Conservation (phyloP, 2,329 filamentous ascomycete species). For the Ceratocystis lukuohia region DNA sequence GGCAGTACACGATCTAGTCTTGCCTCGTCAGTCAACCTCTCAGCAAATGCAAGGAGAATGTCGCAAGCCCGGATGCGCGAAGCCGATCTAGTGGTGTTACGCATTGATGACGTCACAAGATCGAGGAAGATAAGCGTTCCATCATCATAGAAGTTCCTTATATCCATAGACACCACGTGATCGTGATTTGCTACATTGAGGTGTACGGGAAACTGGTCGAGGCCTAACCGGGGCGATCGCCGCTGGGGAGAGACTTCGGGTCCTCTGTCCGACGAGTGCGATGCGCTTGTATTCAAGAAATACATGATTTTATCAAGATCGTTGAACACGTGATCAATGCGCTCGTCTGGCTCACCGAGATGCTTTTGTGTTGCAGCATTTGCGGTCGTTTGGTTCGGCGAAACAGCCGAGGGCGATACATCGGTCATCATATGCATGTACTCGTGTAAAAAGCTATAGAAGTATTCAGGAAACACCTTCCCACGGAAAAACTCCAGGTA, state of each 20-base stretch:
- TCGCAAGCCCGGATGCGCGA: conserved; percentile 83
- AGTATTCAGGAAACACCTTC: conserved; percentile 90
- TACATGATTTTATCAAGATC: conserved; percentile 98
- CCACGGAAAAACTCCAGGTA: conserved; percentile 85
- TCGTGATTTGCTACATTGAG: conserved; percentile 79
- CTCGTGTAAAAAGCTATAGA: conserved; percentile 93
- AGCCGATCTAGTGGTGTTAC: conserved; percentile 79
- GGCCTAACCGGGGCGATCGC: conserved; percentile 33
- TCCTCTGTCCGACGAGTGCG: conserved; percentile 19
- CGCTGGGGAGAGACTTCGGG: not conserved
- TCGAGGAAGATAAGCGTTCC: conserved; percentile 87
- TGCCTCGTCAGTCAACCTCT: conserved; percentile 83
- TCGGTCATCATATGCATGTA: conserved; percentile 96
- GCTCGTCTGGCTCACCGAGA: conserved; percentile 76
- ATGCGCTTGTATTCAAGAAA: conserved; percentile 49
- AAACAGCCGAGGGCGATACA: conserved; percentile 41
- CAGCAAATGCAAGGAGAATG: conserved; percentile 78
- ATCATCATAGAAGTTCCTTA: conserved; percentile 46
- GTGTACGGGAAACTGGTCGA: conserved; percentile 63
- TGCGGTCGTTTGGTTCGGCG: conserved; percentile 59
- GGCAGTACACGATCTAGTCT: conserved; percentile 88
- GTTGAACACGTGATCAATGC: conserved; percentile 82
- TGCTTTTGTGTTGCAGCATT: conserved; percentile 45
- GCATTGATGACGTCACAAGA: conserved; percentile 72
- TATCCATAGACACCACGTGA: conserved; percentile 42